phyloP scores from a whole-genome alignment of 768 basidiomycete genomes.

The Trametes coccinea region DNA sequence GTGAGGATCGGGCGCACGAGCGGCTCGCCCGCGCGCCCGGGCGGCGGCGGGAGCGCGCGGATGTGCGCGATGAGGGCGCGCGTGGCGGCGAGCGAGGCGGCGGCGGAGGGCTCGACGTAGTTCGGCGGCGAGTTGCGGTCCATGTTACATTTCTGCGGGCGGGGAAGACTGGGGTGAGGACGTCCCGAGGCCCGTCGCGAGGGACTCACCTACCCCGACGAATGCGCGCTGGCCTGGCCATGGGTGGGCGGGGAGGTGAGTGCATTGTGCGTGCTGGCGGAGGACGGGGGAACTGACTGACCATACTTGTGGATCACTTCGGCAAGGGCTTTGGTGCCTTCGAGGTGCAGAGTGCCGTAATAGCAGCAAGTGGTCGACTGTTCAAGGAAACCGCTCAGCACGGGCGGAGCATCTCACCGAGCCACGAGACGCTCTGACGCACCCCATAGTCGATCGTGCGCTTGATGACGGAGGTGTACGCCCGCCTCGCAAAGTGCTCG shows the following conservation, averaged over 20 bases:
- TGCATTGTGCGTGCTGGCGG: not conserved
- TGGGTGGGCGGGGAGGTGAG: not conserved
- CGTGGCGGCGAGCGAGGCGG: conserved; percentile 63
- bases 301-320: conserved; percentile 68
- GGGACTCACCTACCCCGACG: conserved; percentile 62
- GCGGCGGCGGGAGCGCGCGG: conserved; percentile 45
- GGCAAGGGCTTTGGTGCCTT: conserved; percentile 79
- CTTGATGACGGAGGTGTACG: conserved; percentile 73
- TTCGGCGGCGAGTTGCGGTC: conserved; percentile 67
- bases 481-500: conserved; percentile 60
- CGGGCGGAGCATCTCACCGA: no score
- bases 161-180: not conserved
- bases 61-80: conserved; percentile 68
- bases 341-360: conserved; percentile 80
- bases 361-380: conserved; percentile 96
- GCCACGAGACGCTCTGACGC: conserved; percentile 31
- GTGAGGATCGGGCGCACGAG: conserved; percentile 90
- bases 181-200: not conserved
- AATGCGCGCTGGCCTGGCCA: conserved; percentile 78
- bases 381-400: not conserved
- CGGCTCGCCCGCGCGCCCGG: conserved; percentile 25
- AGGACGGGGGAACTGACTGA: conserved; percentile 29
- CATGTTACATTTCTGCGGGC: conserved; percentile 84
- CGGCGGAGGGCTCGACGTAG: conserved; percentile 66
- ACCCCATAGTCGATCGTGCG: conserved; percentile 76